Evolutionary conservation across 1,284 basidiomycete genomes (phyloP), one percentile per base, ranked within the genome.

Genomic region (Irpex rosettiformis): DNA sequence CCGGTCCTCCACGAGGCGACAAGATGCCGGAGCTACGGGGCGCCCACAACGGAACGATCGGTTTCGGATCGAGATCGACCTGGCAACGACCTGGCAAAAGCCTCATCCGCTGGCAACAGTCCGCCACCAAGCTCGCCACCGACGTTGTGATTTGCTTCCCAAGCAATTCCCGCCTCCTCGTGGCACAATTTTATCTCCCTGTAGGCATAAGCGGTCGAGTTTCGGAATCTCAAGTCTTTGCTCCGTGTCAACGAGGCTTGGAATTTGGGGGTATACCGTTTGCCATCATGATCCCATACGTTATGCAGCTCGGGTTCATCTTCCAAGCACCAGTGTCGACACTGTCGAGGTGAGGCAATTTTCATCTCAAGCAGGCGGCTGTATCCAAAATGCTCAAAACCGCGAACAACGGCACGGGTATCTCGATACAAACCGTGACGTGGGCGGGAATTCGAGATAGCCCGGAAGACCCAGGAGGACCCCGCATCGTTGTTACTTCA

Each of bases 21-120:
- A 28, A 28, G 48, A 51, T 51, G 24, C 48, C 48, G 48, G 25
- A 27, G 48, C 18, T 18, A 51, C 48, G 48, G 48, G 27, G 48
- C 48, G 48, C 48, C 48, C 24, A 28, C 48, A 22, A 51, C 48
- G 48, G 48, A 51, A 51, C 48, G 48, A 51, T 51, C 48, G 48
- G 48, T 51, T 16, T 51, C 48, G 48, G 48, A 51, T 51, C 48
- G 48, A 16, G 13, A 11, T 51, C 24, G 48, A 51, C 48, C 48
- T 51, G 48, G 48, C 48, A 51, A 51, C 48, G 3, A 8, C 11
- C 48, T 16, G 25, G 13, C 33, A 28, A 25, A 51, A 51, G 48
- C 24, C 25, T 51, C 11, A 6, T 22, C 10, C 48, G 48, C 27
- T 51, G 21, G 48, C 27, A 27, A 51, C 24, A 28, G 27, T 7